phyloP scores from a whole-genome alignment of 192 early-diverging fungal species.

The Backusella luteola region DNA sequence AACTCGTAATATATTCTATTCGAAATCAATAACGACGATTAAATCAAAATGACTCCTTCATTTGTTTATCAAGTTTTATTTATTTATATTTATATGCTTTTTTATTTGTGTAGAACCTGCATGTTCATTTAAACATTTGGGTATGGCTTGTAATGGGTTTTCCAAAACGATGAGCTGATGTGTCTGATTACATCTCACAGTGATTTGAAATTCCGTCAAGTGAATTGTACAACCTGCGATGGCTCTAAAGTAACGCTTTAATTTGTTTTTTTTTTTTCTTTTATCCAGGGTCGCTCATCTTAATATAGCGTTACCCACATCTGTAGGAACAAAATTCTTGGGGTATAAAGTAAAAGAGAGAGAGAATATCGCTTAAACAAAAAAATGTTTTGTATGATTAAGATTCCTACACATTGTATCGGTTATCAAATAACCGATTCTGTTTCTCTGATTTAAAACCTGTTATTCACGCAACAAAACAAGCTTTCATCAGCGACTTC shows the following conservation, averaged over 20 bases:
- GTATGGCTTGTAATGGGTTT: neutral
- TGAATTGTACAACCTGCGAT: neutral
- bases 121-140: neutral
- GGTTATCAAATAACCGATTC: neutral
- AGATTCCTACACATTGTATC: neutral
- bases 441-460: neutral
- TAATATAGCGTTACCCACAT: neutral
- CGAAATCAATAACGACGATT: neutral
- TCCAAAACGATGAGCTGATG: neutral
- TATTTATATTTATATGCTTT: neutral
- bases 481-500: neutral
- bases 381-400: neutral
- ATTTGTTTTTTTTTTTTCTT: neutral
- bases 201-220: neutral
- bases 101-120: neutral
- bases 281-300: slow-evolving; percentile 4
- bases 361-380: neutral
- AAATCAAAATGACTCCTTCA: neutral
- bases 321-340: neutral
- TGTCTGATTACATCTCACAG: neutral
- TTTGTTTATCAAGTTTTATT: neutral
- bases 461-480: neutral
- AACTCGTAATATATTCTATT: neutral
- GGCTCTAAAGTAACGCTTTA: neutral
- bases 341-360: neutral